Evolutionary conservation across 2,329 filamentous ascomycete genomes (phyloP).

Genomic region (Ustulina deusta): DNA sequence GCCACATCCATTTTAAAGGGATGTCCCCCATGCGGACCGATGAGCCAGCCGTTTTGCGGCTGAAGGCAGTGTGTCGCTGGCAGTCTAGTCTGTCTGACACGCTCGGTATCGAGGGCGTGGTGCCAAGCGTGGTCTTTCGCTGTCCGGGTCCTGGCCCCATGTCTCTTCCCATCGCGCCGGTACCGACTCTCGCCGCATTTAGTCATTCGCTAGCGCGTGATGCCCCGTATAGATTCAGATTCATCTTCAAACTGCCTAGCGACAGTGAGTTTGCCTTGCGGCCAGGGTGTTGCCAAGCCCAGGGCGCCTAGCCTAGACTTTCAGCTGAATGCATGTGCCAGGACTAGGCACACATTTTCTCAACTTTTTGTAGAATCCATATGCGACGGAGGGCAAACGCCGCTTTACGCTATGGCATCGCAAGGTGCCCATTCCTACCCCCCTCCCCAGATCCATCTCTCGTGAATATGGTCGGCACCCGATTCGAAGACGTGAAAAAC

Average conservation of each 20-base stretch:
- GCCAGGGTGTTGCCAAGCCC: constrained; percentile 25
- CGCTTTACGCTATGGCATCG: background rate
- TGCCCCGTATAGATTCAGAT: background rate
- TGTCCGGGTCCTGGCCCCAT: background rate
- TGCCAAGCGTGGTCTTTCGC: background rate
- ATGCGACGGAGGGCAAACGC: background rate
- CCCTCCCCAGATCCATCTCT: background rate
- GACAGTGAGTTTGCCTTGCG: constrained; percentile 28
- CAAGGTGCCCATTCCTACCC: background rate
- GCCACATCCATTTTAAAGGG: constrained; percentile 26
- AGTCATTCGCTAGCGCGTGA: background rate
- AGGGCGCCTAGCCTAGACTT: constrained; percentile 33
- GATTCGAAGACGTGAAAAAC: background rate
- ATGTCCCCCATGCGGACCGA: constrained; percentile 9
- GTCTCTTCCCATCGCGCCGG: background rate
- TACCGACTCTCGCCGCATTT: background rate
- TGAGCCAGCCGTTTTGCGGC: constrained; percentile 29
- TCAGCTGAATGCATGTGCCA: constrained; percentile 36
- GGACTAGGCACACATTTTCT: background rate
- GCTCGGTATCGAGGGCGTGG: background rate
- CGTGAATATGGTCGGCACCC: background rate
- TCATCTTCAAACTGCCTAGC: background rate
- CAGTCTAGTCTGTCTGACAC: constrained; percentile 11
- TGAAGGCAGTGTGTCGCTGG: constrained; percentile 26
- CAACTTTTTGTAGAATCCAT: background rate